Evolutionary conservation across 208 protist genomes (phyloP).

Genomic region (Wallacemonas sp.): DNA sequence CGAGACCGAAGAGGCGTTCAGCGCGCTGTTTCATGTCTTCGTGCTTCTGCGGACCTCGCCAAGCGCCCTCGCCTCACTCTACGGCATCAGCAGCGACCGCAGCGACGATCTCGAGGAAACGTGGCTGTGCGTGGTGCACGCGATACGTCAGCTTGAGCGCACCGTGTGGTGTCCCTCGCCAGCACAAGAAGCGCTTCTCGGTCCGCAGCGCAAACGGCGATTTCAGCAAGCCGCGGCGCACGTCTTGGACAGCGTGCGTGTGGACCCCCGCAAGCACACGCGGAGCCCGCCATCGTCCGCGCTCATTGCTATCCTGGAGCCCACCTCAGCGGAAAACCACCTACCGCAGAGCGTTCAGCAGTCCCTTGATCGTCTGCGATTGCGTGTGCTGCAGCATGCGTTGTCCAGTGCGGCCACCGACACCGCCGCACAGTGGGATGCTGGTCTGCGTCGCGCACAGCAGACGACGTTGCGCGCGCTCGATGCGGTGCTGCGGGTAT

Average conservation of each 20-base stretch:
- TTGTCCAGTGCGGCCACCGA: background rate
- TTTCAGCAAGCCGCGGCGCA: background rate
- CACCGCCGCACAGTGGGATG: background rate
- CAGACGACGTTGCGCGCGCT: constrained; percentile 15
- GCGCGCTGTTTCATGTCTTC: constrained; percentile 29
- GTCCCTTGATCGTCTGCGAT: background rate
- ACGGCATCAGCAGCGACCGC: constrained; percentile 14
- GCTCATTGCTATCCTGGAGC: background rate
- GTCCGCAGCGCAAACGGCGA: background rate
- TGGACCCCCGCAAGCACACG: no score
- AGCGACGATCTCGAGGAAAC: constrained; percentile 29
- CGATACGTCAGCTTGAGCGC: constrained; percentile 21
- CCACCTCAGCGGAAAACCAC: background rate
- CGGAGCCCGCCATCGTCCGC: no score
- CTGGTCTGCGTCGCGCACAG: constrained; percentile 6
- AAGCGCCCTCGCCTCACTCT: constrained; percentile 18
- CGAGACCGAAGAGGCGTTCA: constrained; percentile 9
- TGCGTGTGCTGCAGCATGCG: background rate
- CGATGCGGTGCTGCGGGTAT: constrained; percentile 7
- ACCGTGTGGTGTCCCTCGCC: constrained; percentile 10
- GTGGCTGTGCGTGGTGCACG: constrained; percentile 32
- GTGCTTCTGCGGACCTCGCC: constrained; percentile 21
- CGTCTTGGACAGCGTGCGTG: background rate
- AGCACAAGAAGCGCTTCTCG: background rate
- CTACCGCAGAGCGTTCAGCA: background rate